phyloP scores from a whole-genome alignment of 306 rosid genomes.

The Castanea sativa region DNA sequence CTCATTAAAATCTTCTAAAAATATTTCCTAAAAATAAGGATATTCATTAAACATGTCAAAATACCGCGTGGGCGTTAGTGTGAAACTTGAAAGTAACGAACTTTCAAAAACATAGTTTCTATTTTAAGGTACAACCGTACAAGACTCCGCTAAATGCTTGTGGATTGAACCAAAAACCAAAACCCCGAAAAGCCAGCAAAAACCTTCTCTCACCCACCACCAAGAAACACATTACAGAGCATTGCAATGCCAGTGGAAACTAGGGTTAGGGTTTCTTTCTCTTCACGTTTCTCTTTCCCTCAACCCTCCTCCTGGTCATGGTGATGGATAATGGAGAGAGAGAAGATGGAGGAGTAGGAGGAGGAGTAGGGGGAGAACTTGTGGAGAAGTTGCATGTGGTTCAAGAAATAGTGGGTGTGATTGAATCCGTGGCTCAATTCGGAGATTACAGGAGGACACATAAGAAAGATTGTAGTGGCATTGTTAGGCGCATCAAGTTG shows the following conservation, averaged over 20 bases:
- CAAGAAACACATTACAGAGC: conserved; percentile 2
- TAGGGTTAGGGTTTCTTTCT: conserved; percentile 31
- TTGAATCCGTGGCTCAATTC: conserved; percentile 55
- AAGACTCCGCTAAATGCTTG: conserved; percentile 12
- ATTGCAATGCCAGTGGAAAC: conserved; percentile 14
- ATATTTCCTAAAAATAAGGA: too few species aligned
- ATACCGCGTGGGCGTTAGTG: background rate
- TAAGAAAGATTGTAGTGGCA: conserved; percentile 55
- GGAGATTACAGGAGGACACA: conserved; percentile 56
- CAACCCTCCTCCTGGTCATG: conserved; percentile 8
- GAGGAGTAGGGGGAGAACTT: conserved; percentile 16
- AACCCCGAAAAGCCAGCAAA: conserved; percentile 32
- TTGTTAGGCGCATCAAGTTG: conserved; percentile 70
- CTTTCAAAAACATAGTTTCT: conserved; percentile 17
- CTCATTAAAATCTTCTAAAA: too few species aligned
- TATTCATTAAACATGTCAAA: background rate
- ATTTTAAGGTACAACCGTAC: conserved; percentile 20
- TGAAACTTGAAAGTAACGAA: conserved; percentile 16
- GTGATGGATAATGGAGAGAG: conserved; percentile 33
- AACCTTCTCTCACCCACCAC: conserved; percentile 7
- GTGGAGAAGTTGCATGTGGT: conserved; percentile 23
- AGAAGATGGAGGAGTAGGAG: conserved; percentile 16
- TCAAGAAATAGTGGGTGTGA: conserved; percentile 44
- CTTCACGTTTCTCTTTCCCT: conserved; percentile 9
- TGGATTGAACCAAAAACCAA: background rate